Evolutionary conservation across 169 alveolate species (phyloP), one percentile per base, ranked within the genome.

Genomic region (Eimeria necatrix): DNA sequence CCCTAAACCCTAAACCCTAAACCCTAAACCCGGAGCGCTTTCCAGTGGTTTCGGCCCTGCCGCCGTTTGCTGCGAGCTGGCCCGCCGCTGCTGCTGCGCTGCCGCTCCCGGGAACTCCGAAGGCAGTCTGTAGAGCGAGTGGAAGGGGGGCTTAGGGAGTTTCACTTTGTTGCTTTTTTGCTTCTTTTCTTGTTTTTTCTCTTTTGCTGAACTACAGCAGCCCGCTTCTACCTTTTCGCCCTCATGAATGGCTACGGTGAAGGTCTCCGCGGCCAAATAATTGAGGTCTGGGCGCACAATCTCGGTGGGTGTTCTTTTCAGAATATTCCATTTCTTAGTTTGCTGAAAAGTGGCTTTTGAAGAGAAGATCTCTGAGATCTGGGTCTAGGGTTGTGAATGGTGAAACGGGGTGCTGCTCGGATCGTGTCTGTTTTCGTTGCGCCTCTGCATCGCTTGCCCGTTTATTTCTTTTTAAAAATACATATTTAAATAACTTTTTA

Each of bases 261-360:
- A 12, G 78, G 73, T 48, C 60, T 59, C 64, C 81, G 88, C 70
- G 87, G 60, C 85, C 96, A 83, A 68, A 93, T 93, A 48, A 64
- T 52, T 51, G 96, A 94, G 83, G 96, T 94, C 41, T 94, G 96
- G 96, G 96, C 88, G 73, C 88, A 94, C 68, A 94, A 94, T 56
- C 93, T 94, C 18, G 95, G 95, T 90, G 9, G 70, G 89, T 7
- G 14, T 3, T 46, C 4, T 84, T n/a, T 61, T 7, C n/a, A 22
- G 8, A 12, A 10, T 61, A 12, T 84, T 14, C 41, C 74, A 5
- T 0, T 14, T 24, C 46, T n/a, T 84, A 32, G 24, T 4, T 84
- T 0, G 10, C 26, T 32, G 32, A 8, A 1, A 6, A 26, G 7
- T 9, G 16, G 16, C 18, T 7, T 51, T n/a, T 12, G 32, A 7